A percentile compares a stretch with the other conserved stretches of the same genome.
phyloP scores from a whole-genome alignment of 805 yeast genomes.

The Sugiyamaella boreocaroliniensis region DNA sequence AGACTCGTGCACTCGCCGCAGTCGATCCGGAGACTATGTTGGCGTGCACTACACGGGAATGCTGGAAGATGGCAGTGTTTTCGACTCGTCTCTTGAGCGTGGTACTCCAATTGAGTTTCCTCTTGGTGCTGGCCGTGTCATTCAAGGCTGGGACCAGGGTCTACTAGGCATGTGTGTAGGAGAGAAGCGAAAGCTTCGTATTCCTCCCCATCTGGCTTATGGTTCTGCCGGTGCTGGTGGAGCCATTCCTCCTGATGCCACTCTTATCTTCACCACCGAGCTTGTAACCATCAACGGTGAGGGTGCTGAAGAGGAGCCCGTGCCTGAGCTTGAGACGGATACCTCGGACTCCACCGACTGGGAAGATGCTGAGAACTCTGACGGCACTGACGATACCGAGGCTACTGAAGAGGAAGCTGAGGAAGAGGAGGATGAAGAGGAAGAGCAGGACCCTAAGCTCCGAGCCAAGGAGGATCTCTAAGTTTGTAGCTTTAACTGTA shows the following conservation, averaged over 20 bases:
- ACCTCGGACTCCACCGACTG: background rate
- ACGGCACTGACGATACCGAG: background rate
- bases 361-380: background rate
- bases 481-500: background rate
- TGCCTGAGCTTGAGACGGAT: background rate
- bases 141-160: slow-evolving; percentile 89
- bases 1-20: slow-evolving; percentile 49
- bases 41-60: slow-evolving; percentile 75
- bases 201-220: slow-evolving; percentile 74
- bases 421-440: background rate
- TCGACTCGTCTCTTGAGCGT: slow-evolving; percentile 66
- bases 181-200: slow-evolving; percentile 69
- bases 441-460: background rate
- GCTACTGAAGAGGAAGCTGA: background rate
- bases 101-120: slow-evolving; percentile 61
- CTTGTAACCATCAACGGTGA: slow-evolving; percentile 48
- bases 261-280: slow-evolving; percentile 61
- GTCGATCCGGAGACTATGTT: slow-evolving; percentile 60
- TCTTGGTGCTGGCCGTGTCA: slow-evolving; percentile 77
- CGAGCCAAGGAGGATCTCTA: background rate
- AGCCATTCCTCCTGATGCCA: slow-evolving; percentile 72
- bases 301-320: slow-evolving; percentile 5
- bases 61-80: slow-evolving; percentile 58
- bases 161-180: slow-evolving; percentile 79
- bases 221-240: slow-evolving; percentile 69